phyloP scores from a whole-genome alignment of 2,329 filamentous ascomycete genomes.

The Scortechinia acanthostroma region DNA sequence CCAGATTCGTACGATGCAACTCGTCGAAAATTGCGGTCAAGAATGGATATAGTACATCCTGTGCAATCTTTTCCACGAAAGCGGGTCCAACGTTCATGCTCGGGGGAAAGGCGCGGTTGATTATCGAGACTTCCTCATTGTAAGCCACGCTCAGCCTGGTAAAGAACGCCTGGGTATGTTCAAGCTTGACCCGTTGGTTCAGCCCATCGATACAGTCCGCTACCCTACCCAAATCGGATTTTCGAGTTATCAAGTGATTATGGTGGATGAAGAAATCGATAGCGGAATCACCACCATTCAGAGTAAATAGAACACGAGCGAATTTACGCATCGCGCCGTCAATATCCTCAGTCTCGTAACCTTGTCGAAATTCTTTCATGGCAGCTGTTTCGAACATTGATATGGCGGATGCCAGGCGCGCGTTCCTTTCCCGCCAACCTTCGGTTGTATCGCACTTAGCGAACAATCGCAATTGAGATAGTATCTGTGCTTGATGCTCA shows the following conservation, averaged over 20 bases:
- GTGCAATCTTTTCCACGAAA: conserved; percentile 75
- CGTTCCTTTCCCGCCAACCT: conserved; percentile 65
- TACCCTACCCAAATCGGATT: conserved; percentile 64
- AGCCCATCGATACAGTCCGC: conserved; percentile 73
- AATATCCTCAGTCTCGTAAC: conserved; percentile 81
- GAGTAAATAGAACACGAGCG: conserved; percentile 72
- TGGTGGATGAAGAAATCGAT: conserved; percentile 84
- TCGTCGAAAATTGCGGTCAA: conserved; percentile 80
- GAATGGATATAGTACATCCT: conserved; percentile 82
- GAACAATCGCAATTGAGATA: conserved; percentile 75
- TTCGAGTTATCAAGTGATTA: conserved; percentile 74
- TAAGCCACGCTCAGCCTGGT: conserved; percentile 66
- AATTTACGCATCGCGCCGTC: conserved; percentile 85
- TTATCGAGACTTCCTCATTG: conserved; percentile 75
- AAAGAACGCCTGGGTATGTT: conserved; percentile 78
- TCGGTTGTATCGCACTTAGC: conserved; percentile 72
- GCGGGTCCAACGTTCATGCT: conserved; percentile 65
- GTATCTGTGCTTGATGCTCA: conserved; percentile 82
- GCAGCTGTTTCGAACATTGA: conserved; percentile 85
- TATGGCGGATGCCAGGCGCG: conserved; percentile 68
- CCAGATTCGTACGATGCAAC: conserved; percentile 67
- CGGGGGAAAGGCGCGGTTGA: conserved; percentile 75
- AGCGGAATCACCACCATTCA: conserved; percentile 75
- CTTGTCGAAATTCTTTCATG: conserved; percentile 84
- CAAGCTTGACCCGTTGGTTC: conserved; percentile 64